Evolutionary conservation across 2,329 filamentous ascomycete genomes (phyloP).

Genomic region (Clarireedia monteithiana): DNA sequence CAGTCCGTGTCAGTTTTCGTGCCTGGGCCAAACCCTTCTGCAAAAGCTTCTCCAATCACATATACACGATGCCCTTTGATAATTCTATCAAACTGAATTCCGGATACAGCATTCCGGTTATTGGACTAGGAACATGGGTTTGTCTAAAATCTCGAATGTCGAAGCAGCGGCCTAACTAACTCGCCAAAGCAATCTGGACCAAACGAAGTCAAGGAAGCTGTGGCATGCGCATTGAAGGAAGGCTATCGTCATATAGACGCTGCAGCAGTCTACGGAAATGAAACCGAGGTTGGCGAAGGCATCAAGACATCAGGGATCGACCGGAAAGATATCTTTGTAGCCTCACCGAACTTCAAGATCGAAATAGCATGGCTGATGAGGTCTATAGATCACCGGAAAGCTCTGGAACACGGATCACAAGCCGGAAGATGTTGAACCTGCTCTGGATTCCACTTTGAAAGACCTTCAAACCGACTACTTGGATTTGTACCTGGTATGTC

Average conservation of each 20-base stretch:
- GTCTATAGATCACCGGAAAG: conserved; percentile 55
- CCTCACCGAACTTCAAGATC: background rate
- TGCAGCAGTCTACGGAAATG: conserved; percentile 72
- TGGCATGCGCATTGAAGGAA: conserved; percentile 33
- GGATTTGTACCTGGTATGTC: conserved; percentile 56
- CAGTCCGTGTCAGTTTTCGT: too few species aligned
- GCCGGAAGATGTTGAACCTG: conserved; percentile 57
- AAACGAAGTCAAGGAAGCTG: conserved; percentile 34
- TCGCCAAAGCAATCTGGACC: conserved; percentile 37
- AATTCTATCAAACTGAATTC: conserved; percentile 33
- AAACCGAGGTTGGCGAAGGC: conserved; percentile 73
- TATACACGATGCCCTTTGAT: background rate
- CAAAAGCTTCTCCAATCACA: too few species aligned
- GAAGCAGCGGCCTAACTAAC: background rate
- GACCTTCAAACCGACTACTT: conserved; percentile 72
- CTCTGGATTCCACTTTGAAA: conserved; percentile 65
- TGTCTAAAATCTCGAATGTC: background rate
- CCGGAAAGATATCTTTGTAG: conserved; percentile 50
- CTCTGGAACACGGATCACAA: conserved; percentile 69
- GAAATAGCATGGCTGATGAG: background rate
- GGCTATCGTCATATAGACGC: conserved; percentile 46
- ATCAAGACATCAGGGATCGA: conserved; percentile 61
- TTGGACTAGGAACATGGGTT: conserved; percentile 35
- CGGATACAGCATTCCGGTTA: conserved; percentile 33
- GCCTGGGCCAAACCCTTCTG: too few species aligned